phyloP scores from a whole-genome alignment of 345 rosid genomes.

The Populus tremula region DNA sequence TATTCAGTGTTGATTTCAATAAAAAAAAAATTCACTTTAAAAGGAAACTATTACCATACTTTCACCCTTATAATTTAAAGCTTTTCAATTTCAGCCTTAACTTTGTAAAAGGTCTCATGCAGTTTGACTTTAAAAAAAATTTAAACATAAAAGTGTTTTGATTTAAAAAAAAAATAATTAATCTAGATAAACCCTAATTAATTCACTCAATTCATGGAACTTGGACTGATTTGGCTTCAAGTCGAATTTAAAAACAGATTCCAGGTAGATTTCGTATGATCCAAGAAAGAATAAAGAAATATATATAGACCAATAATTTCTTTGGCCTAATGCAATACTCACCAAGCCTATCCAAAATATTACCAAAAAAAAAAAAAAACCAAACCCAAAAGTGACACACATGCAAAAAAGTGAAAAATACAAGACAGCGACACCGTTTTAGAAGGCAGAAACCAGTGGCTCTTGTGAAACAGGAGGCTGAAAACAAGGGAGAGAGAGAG shows the following conservation, averaged over 20 bases:
- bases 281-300: background rate
- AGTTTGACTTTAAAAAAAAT: no score
- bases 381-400: background rate
- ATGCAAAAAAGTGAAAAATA: background rate
- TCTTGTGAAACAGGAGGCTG: conserved; percentile 29
- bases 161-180: no score
- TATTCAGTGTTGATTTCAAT: no score
- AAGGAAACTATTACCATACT: background rate
- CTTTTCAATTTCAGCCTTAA: background rate
- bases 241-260: background rate
- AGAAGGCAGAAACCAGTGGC: conserved; percentile 26
- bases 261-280: conserved; percentile 17
- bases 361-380: background rate
- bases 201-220: no score
- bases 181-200: no score
- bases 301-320: background rate
- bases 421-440: background rate
- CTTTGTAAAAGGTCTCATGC: background rate
- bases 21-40: no score
- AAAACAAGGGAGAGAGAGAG: conserved; percentile 4
- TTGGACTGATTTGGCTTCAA: no score
- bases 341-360: no score
- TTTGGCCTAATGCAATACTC: background rate
- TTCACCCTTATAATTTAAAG: background rate
- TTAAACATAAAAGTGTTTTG: no score